phyloP scores from a whole-genome alignment of 306 rosid species.

The Vigna trinervia region DNA sequence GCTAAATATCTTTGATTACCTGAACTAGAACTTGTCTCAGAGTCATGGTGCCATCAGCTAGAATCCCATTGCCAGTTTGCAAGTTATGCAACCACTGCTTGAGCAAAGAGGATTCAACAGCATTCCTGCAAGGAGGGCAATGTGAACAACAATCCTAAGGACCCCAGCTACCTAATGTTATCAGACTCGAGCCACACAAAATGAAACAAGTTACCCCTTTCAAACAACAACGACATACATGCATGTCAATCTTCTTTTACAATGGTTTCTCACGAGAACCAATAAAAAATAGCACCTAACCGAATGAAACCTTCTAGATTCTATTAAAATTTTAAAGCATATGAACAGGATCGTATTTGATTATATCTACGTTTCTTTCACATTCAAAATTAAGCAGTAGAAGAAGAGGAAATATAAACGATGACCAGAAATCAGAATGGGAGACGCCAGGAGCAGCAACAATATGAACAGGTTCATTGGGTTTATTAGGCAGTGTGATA shows the following conservation, averaged over 20 bases:
- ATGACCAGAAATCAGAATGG: conserved; percentile 69
- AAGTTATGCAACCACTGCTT: conserved; percentile 82
- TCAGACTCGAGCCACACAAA: background rate
- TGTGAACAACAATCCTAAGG: conserved; percentile 8
- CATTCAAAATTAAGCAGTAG: background rate
- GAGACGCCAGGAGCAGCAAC: conserved; percentile 82
- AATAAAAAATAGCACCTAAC: conserved; percentile 24
- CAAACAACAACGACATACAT: background rate
- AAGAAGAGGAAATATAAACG: background rate
- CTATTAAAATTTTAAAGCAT: background rate
- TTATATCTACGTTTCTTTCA: background rate
- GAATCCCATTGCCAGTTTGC: conserved; percentile 77
- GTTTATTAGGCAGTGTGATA: conserved; percentile 63
- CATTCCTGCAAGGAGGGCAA: conserved; percentile 62
- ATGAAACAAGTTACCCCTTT: conserved; percentile 2
- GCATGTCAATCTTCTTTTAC: background rate
- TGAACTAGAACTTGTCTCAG: conserved; percentile 78
- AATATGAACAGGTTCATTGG: conserved; percentile 65
- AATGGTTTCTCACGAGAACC: background rate
- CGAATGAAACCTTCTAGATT: conserved; percentile 13
- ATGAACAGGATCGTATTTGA: background rate
- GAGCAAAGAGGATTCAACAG: conserved; percentile 83
- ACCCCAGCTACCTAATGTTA: background rate
- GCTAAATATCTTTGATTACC: conserved; percentile 50
- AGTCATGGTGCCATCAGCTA: conserved; percentile 63